These are phyloP conservation scores for Penicillium cataractarum DNA, from an alignment of 495 filamentous ascomycete genomes.

Conservation along the genomic window DNA sequence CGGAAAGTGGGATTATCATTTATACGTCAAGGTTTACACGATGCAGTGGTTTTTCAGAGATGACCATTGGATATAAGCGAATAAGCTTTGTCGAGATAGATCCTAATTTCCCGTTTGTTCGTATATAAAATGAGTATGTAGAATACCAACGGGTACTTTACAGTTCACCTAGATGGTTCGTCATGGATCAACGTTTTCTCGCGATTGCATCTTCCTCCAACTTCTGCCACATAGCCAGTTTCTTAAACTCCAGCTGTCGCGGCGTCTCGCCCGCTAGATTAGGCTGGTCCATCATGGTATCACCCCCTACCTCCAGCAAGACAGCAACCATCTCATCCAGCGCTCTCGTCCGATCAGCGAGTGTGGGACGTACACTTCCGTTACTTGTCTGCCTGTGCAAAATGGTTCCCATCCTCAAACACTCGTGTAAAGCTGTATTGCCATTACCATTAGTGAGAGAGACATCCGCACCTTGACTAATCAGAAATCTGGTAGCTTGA, in stretches of 20 bases:
- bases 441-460: background rate
- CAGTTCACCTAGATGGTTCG: too few relatives aligned
- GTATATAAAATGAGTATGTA: too few relatives aligned
- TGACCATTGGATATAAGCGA: background rate
- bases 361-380: background rate
- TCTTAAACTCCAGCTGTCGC: background rate
- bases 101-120: too few relatives aligned
- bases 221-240: too few relatives aligned
- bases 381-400: background rate
- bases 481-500: background rate
- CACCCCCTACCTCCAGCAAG: background rate
- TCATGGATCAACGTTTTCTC: too few relatives aligned
- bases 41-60: background rate
- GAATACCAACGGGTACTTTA: too few relatives aligned
- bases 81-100: background rate
- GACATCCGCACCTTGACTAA: background rate
- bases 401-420: background rate
- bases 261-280: background rate
- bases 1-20: slow-evolving; percentile 1
- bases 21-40: too few relatives aligned
- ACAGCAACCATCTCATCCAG: background rate
- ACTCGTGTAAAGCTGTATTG: background rate
- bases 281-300: background rate
- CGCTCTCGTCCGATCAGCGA: background rate
- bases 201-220: too few relatives aligned